Evolutionary conservation across 2,329 filamentous ascomycete genomes (phyloP).

Genomic region (Fusarium cicatricum): DNA sequence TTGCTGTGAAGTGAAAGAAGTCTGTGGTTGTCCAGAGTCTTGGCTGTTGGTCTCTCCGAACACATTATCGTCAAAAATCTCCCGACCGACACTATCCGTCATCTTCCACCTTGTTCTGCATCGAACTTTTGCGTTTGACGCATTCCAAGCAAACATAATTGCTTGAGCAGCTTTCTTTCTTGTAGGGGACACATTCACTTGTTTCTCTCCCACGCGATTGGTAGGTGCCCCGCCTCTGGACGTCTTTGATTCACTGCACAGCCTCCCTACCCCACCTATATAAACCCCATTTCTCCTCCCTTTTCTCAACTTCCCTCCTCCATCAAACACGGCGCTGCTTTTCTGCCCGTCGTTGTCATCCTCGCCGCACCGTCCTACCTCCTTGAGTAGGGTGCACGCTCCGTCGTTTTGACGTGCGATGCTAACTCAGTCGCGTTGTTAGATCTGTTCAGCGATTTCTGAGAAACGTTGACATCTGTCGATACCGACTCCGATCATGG

Average conservation of each 20-base stretch:
- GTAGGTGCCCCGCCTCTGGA: conserved; percentile 54
- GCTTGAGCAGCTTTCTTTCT: conserved; percentile 50
- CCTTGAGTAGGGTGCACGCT: conserved; percentile 28
- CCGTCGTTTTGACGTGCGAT: conserved; percentile 10
- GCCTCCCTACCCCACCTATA: conserved; percentile 37
- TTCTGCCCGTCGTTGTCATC: conserved; percentile 5
- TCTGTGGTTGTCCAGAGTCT: conserved; percentile 25
- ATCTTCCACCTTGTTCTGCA: conserved; percentile 28
- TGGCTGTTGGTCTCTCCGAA: conserved; percentile 29
- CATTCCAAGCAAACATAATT: conserved; percentile 28
- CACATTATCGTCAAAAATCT: conserved; percentile 10
- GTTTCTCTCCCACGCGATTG: conserved; percentile 88
- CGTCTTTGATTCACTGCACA: conserved; percentile 36
- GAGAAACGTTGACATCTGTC: conserved; percentile 30
- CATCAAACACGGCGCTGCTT: conserved; percentile 32
- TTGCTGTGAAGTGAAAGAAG: conserved; percentile 46
- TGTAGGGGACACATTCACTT: conserved; percentile 95
- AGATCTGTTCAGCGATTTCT: conserved; percentile 48
- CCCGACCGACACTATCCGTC: conserved; percentile 4
- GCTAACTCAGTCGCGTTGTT: conserved; percentile 38
- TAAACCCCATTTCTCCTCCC: conserved; percentile 37
- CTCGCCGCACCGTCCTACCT: conserved; percentile 32
- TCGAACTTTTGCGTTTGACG: conserved; percentile 31
- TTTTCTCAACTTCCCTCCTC: conserved; percentile 30
- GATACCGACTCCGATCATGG: conserved; percentile 67